A percentile compares a stretch with the other conserved stretches of the same genome.
phyloP scores from a whole-genome alignment of 1,284 basidiomycete genomes.

The Cutaneotrichosporon sp. region DNA sequence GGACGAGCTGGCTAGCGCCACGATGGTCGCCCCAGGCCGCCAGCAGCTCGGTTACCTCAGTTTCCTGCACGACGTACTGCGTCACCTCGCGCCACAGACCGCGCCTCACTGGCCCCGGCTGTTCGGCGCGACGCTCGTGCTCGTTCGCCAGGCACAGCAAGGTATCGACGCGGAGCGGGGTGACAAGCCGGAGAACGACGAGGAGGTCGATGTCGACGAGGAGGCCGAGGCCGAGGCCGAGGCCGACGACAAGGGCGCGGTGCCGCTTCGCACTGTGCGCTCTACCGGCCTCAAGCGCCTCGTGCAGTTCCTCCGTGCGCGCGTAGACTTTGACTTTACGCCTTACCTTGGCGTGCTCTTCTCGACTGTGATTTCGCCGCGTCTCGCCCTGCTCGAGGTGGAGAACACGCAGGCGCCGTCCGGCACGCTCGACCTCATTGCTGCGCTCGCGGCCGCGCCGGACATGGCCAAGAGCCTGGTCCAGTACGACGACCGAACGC shows the following conservation, averaged over 20 bases:
- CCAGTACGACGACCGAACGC: constrained; percentile 61
- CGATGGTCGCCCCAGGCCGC: constrained; percentile 55
- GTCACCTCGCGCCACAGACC: constrained; percentile 68
- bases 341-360: constrained; percentile 68
- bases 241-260: constrained; percentile 40
- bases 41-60: constrained; percentile 78
- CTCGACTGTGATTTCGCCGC: constrained; percentile 70
- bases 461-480: constrained; percentile 63
- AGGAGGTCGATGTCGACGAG: constrained; percentile 47
- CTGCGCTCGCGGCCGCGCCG: constrained; percentile 64
- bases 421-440: constrained; percentile 79
- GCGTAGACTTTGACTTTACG: constrained; percentile 65
- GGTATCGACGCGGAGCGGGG: constrained; percentile 49
- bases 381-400: constrained; percentile 64
- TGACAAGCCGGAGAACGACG: constrained; percentile 33
- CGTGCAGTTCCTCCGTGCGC: constrained; percentile 74
- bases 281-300: constrained; percentile 81
- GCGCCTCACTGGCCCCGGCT: constrained; percentile 66
- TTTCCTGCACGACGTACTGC: constrained; percentile 76
- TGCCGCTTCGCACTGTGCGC: constrained; percentile 60
- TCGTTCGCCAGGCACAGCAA: constrained; percentile 62
- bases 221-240: constrained; percentile 37
- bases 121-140: constrained; percentile 60
- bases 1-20: constrained; percentile 8
- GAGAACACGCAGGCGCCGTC: constrained; percentile 94